Base-by-base conservation (phyloP, 2,329 filamentous ascomycete genomes). In the Diaporthe citri region DNA sequence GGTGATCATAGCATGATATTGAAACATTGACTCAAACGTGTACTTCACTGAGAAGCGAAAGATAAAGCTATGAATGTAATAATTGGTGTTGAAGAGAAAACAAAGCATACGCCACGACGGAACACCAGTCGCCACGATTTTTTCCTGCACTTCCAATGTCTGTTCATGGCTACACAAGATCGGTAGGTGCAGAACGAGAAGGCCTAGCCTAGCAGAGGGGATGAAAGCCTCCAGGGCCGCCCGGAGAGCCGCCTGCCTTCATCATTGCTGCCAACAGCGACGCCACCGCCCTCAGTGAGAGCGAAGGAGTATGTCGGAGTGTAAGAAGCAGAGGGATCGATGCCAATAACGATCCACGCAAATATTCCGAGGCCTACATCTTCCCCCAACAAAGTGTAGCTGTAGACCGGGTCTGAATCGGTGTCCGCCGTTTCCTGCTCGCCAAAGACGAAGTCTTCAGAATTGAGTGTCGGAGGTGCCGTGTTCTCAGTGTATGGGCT, bases 321-420 rank as follows among this genome's bases (percentile, higher is more conserved):
- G 57, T 79, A 76, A 43, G 83, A 79, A 46, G 82, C 79, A 3
- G 83, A 82, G 8, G 81, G 74, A 77, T 88, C 84, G 72, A 90
- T 84, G 13, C 86, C 88, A 64, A 90, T 79, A 0, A 85, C 84
- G 75, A 89, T 86, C 88, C 88, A 90, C 41, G 83, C 86, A 71
- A 90, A 82, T 46, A 90, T 76, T 34, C 89, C 88, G 71, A 89
- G 87, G 2, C 80, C 76, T 1, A 88, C 79, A 52, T 83, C 81
- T 43, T 90, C 86, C n/a, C 90, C 89, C 7, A 92, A 84, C 48
- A 87, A 84, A 20, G 88, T 86, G 78, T 91, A 91, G 79, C 91
- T 86, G 74, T 90, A 81, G 78, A 91, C 85, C 0, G 90, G 90
- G 74, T 83, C 82, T 31, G 78, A 78, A 51, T 79, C 78, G 20